These are phyloP conservation scores for Pythium utonaiense DNA, from an alignment of 352 stramenopile species.

Conservation along the genomic window DNA sequence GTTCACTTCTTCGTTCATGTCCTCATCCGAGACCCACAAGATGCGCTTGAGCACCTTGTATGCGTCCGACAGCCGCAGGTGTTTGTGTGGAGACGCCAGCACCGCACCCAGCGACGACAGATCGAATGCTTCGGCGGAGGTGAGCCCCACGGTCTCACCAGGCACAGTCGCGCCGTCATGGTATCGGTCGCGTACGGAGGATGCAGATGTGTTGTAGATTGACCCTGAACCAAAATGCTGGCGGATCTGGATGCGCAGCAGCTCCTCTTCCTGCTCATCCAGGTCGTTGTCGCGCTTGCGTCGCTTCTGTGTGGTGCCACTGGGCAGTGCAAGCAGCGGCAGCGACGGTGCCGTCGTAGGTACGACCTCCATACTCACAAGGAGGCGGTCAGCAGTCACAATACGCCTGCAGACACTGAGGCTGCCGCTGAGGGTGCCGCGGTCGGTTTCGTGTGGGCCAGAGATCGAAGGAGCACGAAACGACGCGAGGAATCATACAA, in stretches of 20 bases:
- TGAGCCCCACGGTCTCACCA: conserved; percentile 21
- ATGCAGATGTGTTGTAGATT: neutral
- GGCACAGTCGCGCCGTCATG: conserved; percentile 4
- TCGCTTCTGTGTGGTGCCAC: conserved; percentile 35
- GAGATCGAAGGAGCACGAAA: conserved; percentile 3
- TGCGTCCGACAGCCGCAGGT: conserved; percentile 24
- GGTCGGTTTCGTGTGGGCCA: too few species aligned
- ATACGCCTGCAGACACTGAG: neutral
- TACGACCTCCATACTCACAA: conserved; percentile 25
- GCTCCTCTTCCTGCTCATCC: conserved; percentile 43
- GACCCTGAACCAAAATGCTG: conserved; percentile 34
- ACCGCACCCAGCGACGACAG: conserved; percentile 21
- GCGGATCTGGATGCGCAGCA: conserved; percentile 39
- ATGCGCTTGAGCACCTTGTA: conserved; percentile 36
- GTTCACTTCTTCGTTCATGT: conserved; percentile 53
- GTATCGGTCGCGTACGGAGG: conserved; percentile 4
- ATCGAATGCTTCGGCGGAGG: conserved; percentile 13
- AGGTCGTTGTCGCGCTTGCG: conserved; percentile 43
- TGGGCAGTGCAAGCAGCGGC: conserved; percentile 33
- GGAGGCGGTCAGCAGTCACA: neutral
- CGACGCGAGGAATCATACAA: conserved; percentile 5
- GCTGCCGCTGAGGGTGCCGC: neutral
- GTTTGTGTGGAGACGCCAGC: conserved; percentile 23
- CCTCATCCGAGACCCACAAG: conserved; percentile 42
- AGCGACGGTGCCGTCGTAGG: conserved; percentile 15